phyloP scores from a whole-genome alignment of 1,139 yeast species.

The Kurtzmaniella quercitrusa region DNA sequence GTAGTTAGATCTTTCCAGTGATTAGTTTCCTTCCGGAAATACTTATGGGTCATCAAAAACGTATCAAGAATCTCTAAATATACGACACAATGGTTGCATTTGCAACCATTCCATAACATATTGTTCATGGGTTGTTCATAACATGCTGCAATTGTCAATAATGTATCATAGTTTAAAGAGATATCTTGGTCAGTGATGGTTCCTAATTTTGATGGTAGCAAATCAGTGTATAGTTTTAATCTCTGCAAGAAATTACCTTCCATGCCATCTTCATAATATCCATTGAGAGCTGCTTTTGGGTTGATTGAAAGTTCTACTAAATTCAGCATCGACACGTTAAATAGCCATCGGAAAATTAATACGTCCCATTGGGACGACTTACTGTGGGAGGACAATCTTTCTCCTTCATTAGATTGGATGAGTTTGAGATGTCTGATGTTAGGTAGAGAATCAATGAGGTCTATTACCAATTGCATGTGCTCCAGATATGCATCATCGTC shows the following conservation, averaged over 20 bases:
- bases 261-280: slow-evolving; percentile 47
- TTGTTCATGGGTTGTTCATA: slow-evolving; percentile 70
- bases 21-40: slow-evolving; percentile 40
- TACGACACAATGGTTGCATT: slow-evolving; percentile 50
- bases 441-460: not conserved
- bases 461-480: not conserved
- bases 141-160: slow-evolving; percentile 55
- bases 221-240: slow-evolving; percentile 41
- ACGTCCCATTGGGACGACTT: slow-evolving; percentile 7
- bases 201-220: slow-evolving; percentile 42
- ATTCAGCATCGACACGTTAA: slow-evolving; percentile 6
- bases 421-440: not conserved
- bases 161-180: slow-evolving; percentile 50
- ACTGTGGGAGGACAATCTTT: slow-evolving; percentile 9
- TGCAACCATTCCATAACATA: slow-evolving; percentile 73
- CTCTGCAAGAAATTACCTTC: slow-evolving; percentile 70
- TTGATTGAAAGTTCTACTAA: slow-evolving; percentile 40
- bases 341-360: slow-evolving; percentile 2
- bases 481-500: not conserved
- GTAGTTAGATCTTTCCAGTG: slow-evolving; percentile 58
- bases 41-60: slow-evolving; percentile 58
- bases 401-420: slow-evolving; percentile 1
- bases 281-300: slow-evolving; percentile 34
- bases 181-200: slow-evolving; percentile 17
- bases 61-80: slow-evolving; percentile 51